phyloP scores from a whole-genome alignment of 1,284 basidiomycete genomes.

The Microbotryum lychnidis-dioicae region DNA sequence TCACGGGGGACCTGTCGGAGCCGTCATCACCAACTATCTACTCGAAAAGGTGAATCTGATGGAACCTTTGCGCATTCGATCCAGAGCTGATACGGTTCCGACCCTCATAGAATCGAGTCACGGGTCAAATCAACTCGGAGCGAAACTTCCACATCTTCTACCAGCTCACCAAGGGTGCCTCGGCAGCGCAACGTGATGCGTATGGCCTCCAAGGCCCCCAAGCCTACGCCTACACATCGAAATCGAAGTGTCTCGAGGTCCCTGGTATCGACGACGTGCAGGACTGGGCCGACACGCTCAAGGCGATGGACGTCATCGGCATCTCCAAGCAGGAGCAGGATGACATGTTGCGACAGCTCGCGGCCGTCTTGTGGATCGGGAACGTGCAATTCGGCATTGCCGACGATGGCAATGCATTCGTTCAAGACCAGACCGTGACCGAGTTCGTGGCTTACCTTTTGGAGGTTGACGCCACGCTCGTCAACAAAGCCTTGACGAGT shows the following conservation, averaged over 20 bases:
- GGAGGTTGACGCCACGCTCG: constrained; percentile 67
- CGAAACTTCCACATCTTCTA: constrained; percentile 99
- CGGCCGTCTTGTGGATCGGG: constrained; percentile 89
- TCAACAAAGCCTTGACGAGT: constrained; percentile 79
- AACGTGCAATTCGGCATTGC: constrained; percentile 85
- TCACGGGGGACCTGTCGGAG: constrained; percentile 87
- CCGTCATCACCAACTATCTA: constrained; percentile 97
- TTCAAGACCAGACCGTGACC: constrained; percentile 78
- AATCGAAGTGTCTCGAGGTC: constrained; percentile 86
- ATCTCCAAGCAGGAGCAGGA: constrained; percentile 74
- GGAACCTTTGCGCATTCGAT: not conserved
- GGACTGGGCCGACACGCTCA: constrained; percentile 83
- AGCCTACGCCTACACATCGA: constrained; percentile 85
- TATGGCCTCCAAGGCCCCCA: constrained; percentile 97
- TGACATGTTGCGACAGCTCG: constrained; percentile 89
- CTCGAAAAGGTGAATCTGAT: constrained; percentile 63
- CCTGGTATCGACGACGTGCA: constrained; percentile 79
- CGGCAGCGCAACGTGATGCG: constrained; percentile 77
- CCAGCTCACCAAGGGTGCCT: constrained; percentile 95
- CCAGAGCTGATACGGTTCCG: constrained; percentile 12
- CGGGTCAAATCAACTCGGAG: constrained; percentile 93
- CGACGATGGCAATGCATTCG: constrained; percentile 73
- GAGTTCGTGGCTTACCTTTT: constrained; percentile 94
- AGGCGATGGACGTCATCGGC: constrained; percentile 91
- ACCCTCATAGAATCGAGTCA: constrained; percentile 66